phyloP scores from a whole-genome alignment of 345 rosid genomes.

The Salix suchowensis region DNA sequence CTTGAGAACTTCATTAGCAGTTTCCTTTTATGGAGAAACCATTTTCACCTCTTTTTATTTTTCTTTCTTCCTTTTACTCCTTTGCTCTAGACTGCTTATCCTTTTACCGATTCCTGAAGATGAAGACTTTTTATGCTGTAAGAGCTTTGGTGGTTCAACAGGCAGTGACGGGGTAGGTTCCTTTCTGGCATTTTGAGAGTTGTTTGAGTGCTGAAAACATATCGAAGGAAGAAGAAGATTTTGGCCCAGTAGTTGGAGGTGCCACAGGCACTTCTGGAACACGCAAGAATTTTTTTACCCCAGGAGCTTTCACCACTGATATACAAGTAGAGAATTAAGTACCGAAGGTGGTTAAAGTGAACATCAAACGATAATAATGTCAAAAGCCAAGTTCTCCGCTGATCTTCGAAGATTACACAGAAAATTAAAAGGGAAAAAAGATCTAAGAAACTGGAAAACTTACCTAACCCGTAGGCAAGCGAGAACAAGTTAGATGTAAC shows the following conservation, averaged over 20 bases:
- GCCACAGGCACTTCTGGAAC: constrained; percentile 52
- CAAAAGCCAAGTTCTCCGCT: background rate
- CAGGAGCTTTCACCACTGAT: constrained; percentile 61
- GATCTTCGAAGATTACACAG: background rate
- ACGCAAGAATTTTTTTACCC: constrained; percentile 58
- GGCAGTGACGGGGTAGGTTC: constrained; percentile 27
- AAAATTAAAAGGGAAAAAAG: background rate
- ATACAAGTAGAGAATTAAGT: background rate
- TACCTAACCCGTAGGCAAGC: constrained; percentile 65
- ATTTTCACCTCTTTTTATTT: constrained; percentile 59
- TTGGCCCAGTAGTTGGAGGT: constrained; percentile 29
- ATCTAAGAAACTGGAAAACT: constrained; percentile 14
- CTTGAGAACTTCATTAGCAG: background rate
- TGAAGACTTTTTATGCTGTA: constrained; percentile 43
- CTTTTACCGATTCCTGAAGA: constrained; percentile 58
- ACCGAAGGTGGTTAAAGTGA: background rate
- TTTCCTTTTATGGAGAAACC: background rate
- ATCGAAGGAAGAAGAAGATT: constrained; percentile 44
- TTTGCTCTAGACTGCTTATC: constrained; percentile 63
- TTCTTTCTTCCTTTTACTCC: constrained; percentile 78
- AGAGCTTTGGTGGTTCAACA: constrained; percentile 26
- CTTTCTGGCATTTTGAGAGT: constrained; percentile 23
- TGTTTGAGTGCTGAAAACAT: constrained; percentile 55
- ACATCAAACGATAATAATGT: background rate
- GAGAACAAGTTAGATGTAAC: constrained; percentile 80